Evolutionary conservation across 352 stramenopile species (phyloP), one percentile per base, ranked within the genome.

Genomic region (Phytophthora rubi): DNA sequence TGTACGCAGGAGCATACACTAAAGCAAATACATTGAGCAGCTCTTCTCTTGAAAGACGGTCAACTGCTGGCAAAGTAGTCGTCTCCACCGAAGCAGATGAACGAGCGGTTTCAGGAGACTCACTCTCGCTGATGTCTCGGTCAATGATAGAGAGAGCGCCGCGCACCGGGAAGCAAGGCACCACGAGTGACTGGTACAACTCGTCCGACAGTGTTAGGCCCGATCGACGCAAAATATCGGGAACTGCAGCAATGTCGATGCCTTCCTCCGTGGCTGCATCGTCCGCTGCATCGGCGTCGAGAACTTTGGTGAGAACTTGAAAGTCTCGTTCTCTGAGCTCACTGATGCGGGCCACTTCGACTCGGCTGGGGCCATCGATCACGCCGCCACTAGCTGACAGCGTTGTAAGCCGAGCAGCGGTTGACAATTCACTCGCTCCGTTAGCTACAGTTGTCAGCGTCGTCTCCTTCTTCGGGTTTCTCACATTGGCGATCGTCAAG

Each of bases 1-100:
- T 92, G 71, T 89, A 91, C 2, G 83, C 83, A 4, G 86, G 86
- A 0, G 86, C 81, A 59, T 90, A 92, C 15, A 89, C 62, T 1
- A 82, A 52, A 10, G 83, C 79, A 57, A 91, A 94, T 2, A 90
- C 39, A 26, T 83, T 90, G 1, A 92, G 55, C 26, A 90, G 73
- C 49, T 82, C 81, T 55, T 64, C 58, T 30, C 51, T 58, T 30
- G 65, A 69, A 23, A 80, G 42, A 3, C 42, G 8, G 16, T 62
- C 58, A 45, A 12, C 18, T 9, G 33, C 13, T 26, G 32, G 32
- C 2, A 26, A 64, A 4, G 18, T 53, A 9, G 32, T 12, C 18
- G 33, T 42, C 10, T 15, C n/a, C 44, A 53, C 33, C 33, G 15
- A 32, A 37, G 18, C 16, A 16, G 47, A 4, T 37, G 53, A 23